Evolutionary conservation across 169 alveolate species (phyloP).

Genomic region (Cryptosporidium baileyi): DNA sequence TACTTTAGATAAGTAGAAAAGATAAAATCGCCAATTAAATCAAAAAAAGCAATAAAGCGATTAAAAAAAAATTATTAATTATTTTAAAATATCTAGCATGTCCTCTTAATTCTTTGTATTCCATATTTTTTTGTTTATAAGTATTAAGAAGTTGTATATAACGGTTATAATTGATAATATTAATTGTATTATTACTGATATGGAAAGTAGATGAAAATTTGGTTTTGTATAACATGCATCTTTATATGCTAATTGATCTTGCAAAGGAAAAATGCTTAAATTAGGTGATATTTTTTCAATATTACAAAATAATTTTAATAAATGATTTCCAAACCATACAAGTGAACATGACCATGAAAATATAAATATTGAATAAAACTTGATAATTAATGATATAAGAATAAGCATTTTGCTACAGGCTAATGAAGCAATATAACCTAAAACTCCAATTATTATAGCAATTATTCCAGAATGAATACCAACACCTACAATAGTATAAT

Average conservation of each 20-base stretch:
- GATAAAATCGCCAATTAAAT: background rate
- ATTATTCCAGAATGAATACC: slow-evolving; percentile 41
- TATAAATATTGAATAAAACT: slow-evolving; percentile 52
- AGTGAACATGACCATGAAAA: slow-evolving; percentile 58
- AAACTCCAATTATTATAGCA: slow-evolving; percentile 26
- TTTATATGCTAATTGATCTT: slow-evolving; percentile 32
- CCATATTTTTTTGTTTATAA: slow-evolving; percentile 21
- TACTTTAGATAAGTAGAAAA: background rate
- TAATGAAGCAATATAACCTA: slow-evolving; percentile 44
- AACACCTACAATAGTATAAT: slow-evolving; percentile 19
- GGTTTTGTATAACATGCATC: slow-evolving; percentile 55
- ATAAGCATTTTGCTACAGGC: slow-evolving; percentile 63
- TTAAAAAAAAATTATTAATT: too few relatives aligned
- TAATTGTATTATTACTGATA: background rate
- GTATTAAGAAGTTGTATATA: background rate
- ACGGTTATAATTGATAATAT: background rate
- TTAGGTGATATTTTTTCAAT: slow-evolving; percentile 19
- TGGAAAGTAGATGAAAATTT: slow-evolving; percentile 25
- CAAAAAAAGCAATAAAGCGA: too few relatives aligned
- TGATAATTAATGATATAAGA: slow-evolving; percentile 8
- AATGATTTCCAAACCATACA: slow-evolving; percentile 64
- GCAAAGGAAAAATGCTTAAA: background rate
- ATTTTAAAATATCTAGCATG: too few relatives aligned
- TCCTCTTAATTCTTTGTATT: background rate
- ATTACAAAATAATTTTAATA: slow-evolving; percentile 32